Evolutionary conservation across 306 rosid genomes (phyloP).

Genomic region (Carpinus viminea): DNA sequence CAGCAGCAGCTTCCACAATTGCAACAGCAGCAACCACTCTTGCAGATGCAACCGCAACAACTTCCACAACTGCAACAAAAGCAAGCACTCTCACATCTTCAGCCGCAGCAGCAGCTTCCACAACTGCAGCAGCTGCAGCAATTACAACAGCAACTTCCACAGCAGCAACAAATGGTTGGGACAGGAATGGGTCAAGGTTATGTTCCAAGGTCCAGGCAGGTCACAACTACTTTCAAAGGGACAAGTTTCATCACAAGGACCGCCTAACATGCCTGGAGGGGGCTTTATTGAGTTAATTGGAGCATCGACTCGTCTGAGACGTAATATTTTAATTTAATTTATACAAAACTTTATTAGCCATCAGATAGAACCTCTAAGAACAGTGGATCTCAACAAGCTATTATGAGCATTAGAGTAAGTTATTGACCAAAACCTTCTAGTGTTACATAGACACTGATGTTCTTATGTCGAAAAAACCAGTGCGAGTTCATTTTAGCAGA

Average conservation of each 20-base stretch:
- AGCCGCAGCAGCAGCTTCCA: conserved; percentile 51
- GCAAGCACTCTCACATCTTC: conserved; percentile 36
- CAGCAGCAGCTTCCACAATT: conserved; percentile 35
- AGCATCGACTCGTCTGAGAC: background rate
- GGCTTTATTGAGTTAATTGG: conserved; percentile 67
- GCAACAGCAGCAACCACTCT: conserved; percentile 39
- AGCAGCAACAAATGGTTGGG: conserved; percentile 84
- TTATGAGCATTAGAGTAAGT: background rate
- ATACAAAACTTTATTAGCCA: background rate
- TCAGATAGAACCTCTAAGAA: background rate
- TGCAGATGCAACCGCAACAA: conserved; percentile 46
- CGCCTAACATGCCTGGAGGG: conserved; percentile 68
- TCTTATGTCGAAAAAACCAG: background rate
- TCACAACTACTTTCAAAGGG: conserved; percentile 81
- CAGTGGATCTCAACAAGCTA: background rate
- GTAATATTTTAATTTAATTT: background rate
- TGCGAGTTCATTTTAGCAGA: background rate
- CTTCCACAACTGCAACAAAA: conserved; percentile 41
- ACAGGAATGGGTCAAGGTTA: conserved; percentile 74
- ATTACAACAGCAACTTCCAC: conserved; percentile 55
- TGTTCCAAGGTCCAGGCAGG: conserved; percentile 81
- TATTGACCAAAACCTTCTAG: background rate
- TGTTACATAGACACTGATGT: background rate
- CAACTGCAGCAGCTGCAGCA: conserved; percentile 56
- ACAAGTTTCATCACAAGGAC: conserved; percentile 76